A percentile compares a stretch with the other conserved stretches of the same genome.
These are phyloP conservation scores for Hymenoscyphus fraxineus DNA, from an alignment of 2,329 filamentous ascomycete species.

Conservation along the genomic window DNA sequence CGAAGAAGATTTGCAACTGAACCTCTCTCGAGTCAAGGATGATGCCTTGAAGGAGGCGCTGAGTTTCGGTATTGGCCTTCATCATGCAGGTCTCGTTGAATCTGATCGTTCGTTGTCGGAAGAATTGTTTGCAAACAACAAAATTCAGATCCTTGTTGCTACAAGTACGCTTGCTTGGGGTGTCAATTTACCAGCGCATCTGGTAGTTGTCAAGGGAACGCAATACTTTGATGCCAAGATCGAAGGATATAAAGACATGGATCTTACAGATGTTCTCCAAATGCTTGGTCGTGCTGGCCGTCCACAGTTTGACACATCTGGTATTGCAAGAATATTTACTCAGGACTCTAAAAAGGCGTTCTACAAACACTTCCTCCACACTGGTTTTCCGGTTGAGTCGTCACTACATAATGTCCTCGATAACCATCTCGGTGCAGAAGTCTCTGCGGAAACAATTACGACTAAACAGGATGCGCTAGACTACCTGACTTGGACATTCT, in stretches of 20 bases:
- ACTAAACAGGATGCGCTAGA: slow-evolving; percentile 97
- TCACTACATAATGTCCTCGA: slow-evolving; percentile 94
- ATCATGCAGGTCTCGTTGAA: slow-evolving; percentile 95
- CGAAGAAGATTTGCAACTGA: slow-evolving; percentile 86
- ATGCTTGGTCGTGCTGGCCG: slow-evolving; percentile 96
- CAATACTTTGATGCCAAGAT: slow-evolving; percentile 98
- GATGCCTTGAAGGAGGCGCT: slow-evolving; percentile 90
- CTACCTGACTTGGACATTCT: slow-evolving; percentile 99
- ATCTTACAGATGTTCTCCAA: slow-evolving; percentile 93
- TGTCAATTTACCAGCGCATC: slow-evolving; percentile 92
- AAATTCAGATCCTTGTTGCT: slow-evolving; percentile 93
- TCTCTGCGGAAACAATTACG: slow-evolving; percentile 85
- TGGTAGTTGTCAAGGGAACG: slow-evolving; percentile 96
- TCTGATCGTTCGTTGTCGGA: slow-evolving; percentile 88
- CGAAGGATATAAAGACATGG: slow-evolving; percentile 98
- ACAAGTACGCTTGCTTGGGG: slow-evolving; percentile 98
- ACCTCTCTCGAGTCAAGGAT: slow-evolving; percentile 88
- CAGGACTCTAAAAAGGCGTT: slow-evolving; percentile 98
- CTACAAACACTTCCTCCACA: slow-evolving; percentile 98
- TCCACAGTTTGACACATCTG: slow-evolving; percentile 93
- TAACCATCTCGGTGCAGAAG: slow-evolving; percentile 93
- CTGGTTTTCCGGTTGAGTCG: slow-evolving; percentile 95
- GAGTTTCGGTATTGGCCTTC: slow-evolving; percentile 93
- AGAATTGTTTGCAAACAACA: slow-evolving; percentile 94
- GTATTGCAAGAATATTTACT: slow-evolving; percentile 95